Evolutionary conservation across 441 rosid genomes (phyloP), one percentile per base, ranked within the genome.

Genomic region (Kokia cookei): DNA sequence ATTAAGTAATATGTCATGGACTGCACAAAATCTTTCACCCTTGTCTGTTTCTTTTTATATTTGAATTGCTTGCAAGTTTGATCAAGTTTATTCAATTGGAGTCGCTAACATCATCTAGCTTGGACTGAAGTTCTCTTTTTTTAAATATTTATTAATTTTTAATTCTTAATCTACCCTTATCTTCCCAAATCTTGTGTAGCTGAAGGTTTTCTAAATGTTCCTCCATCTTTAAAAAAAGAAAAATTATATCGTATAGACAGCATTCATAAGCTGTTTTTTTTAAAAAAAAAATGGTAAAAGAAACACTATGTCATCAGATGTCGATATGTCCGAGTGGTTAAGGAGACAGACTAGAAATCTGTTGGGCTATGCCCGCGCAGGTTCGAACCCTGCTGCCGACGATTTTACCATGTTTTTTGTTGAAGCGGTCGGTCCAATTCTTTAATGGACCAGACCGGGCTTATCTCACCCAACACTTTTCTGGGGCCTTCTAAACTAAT

Each of bases 321-420:
- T 91, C 97, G 89, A 93, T 87, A 92, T 96, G 99, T 93, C 97
- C 91, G 98, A 93, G 97, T 89, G 97, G 99, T 92, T 87, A 93
- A 95, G 97, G 98, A 93, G 97, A 92, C 88, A 88, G 98, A 92
- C 98, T 92, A 89, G 93, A 93, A 93, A 90, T 93, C 97, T 91
- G 88, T 89, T 95, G 98, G 98, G 95, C 95, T 87, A 9, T 78
- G 93, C 96, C 97, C 89, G 98, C 93, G 95, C 98, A 89, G 93
- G 98, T 90, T 95, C 93, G 93, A 93, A 89, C 90, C 43, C 43
- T 40, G 94, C 97, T 94, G 94, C 90, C 87, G 96, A 94, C 97
- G 98, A 1, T 17, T 0, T 2, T 2, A 0, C 11, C 43, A 14
- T 5, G 0, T 1, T 29, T 7, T 15, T 48, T 11, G 14, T 1